These are phyloP conservation scores for Heterobasidion occidentale DNA, from an alignment of 1,284 basidiomycete species.

Conservation along the genomic window DNA sequence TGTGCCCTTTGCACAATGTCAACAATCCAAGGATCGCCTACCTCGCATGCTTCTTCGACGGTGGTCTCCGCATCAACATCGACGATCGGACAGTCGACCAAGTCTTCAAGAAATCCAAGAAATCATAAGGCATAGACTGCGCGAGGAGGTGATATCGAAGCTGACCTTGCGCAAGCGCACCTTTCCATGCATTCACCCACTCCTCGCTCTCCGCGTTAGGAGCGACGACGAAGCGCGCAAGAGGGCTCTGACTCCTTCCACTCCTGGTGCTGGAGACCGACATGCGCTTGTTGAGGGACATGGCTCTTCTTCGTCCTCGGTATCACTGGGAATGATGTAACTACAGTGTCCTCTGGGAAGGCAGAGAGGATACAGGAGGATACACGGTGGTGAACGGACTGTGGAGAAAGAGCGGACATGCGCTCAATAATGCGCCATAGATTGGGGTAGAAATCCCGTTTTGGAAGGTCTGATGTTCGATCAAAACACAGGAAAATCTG, in stretches of 20 bases:
- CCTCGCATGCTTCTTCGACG: slow-evolving; percentile 77
- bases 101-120: slow-evolving; percentile 29
- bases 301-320: no score
- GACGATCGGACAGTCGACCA: slow-evolving; percentile 59
- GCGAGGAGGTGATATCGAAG: background rate
- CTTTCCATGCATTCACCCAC: slow-evolving; percentile 53
- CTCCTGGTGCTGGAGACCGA: slow-evolving; percentile 22
- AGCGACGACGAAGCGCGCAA: slow-evolving; percentile 17
- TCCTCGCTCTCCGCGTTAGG: slow-evolving; percentile 38
- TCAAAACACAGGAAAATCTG: background rate
- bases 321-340: no score
- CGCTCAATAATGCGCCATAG: no score
- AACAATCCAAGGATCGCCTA: slow-evolving; percentile 22
- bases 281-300: slow-evolving; percentile 22
- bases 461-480: background rate
- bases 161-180: slow-evolving; percentile 12
- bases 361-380: no score
- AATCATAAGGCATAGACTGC: background rate
- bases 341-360: no score
- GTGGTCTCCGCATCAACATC: slow-evolving; percentile 55
- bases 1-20: background rate
- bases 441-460: background rate
- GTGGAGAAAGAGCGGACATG: no score
- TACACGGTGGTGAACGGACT: no score
- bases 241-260: slow-evolving; percentile 21